phyloP scores from a whole-genome alignment of 257 asterid species.

The Lavandula angustifolia region DNA sequence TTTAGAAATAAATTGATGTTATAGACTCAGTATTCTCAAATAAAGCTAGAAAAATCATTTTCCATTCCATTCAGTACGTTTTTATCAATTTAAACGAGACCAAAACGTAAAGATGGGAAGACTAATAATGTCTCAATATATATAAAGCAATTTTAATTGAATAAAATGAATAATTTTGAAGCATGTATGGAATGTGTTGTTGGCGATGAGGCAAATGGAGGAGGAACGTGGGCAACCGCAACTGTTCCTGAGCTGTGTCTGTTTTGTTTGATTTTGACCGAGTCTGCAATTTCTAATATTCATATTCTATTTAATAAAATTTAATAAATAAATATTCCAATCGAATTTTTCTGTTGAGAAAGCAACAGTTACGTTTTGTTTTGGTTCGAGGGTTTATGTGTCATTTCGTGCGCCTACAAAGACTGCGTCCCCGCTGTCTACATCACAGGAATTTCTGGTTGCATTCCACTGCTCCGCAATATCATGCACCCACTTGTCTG shows the following conservation, averaged over 20 bases:
- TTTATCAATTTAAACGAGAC: too few species aligned
- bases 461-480: conserved; percentile 29
- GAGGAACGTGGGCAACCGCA: conserved; percentile 42
- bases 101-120: too few species aligned
- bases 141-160: too few species aligned
- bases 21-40: too few species aligned
- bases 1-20: too few species aligned
- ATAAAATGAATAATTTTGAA: background rate
- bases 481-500: conserved; percentile 20
- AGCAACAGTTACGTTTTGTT: conserved; percentile 32
- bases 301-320: too few species aligned
- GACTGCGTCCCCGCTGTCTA: conserved; percentile 43
- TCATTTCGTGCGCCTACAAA: conserved; percentile 16
- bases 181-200: conserved; percentile 19
- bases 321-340: background rate
- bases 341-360: conserved; percentile 20
- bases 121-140: too few species aligned
- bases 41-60: too few species aligned
- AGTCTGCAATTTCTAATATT: background rate
- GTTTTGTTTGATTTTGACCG: conserved; percentile 26
- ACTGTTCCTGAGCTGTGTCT: conserved; percentile 37
- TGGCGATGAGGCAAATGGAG: conserved; percentile 40
- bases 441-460: conserved; percentile 25
- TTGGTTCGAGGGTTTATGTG: conserved; percentile 28
- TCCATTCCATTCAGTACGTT: too few species aligned